Evolutionary conservation across 768 basidiomycete genomes (phyloP).

Genomic region (Neoboletus magnificus): DNA sequence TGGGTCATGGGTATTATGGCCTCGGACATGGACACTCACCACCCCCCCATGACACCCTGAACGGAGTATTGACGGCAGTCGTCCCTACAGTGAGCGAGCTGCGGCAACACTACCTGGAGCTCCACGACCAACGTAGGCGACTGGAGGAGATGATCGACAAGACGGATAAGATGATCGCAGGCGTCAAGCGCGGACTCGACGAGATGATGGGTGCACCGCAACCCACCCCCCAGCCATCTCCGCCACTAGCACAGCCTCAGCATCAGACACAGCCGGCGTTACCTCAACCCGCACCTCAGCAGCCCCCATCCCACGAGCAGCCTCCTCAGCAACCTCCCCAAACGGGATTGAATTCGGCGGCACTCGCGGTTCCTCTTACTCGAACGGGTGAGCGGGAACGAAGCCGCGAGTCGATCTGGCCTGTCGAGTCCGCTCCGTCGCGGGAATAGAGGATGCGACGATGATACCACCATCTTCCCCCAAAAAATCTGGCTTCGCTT

Average conservation of each 20-base stretch:
- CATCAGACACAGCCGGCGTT: constrained; percentile 23
- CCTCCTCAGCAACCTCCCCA: constrained; percentile 22
- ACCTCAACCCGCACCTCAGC: constrained; percentile 22
- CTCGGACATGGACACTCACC: constrained; percentile 39
- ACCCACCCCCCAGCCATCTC: constrained; percentile 22
- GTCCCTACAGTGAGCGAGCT: constrained; percentile 57
- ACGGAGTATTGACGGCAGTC: constrained; percentile 22
- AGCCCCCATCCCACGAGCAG: constrained; percentile 28
- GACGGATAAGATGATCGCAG: constrained; percentile 71
- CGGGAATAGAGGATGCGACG: constrained; percentile 24
- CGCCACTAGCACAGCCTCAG: constrained; percentile 22
- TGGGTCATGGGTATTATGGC: constrained; percentile 35
- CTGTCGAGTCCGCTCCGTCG: constrained; percentile 26
- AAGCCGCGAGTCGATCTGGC: constrained; percentile 28
- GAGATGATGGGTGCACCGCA: constrained; percentile 54
- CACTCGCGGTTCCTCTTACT: constrained; percentile 19
- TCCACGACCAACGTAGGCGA: constrained; percentile 58
- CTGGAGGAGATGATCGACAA: constrained; percentile 73
- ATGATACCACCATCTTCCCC: constrained; percentile 8
- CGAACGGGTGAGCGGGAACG: constrained; percentile 30
- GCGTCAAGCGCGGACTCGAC: constrained; percentile 71
- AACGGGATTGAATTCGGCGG: constrained; percentile 9
- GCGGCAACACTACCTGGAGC: constrained; percentile 65
- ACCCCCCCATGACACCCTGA: constrained; percentile 32
- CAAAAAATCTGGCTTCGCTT: constrained; percentile 26